A percentile compares a stretch with the other conserved stretches of the same genome.
Conservation (phyloP, 164 flowering plant genomes). For the Cinnamomum micranthum region DNA sequence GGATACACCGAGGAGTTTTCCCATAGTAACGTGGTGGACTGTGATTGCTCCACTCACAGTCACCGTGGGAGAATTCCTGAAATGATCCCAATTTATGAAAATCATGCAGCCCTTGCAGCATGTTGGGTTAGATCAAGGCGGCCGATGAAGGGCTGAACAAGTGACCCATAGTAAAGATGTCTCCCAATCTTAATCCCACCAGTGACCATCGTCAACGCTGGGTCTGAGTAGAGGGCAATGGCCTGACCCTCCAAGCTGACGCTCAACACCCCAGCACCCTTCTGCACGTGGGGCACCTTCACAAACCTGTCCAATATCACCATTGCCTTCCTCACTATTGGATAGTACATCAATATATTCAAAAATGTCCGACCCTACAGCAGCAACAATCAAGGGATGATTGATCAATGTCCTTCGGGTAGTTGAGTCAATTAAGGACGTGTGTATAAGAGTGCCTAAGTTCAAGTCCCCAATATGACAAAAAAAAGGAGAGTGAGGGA, state of each 20-base stretch:
- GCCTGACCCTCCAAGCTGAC: conserved; percentile 64
- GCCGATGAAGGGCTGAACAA: conserved; percentile 31
- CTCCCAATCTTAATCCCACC: conserved; percentile 46
- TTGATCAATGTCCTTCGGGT: neutral
- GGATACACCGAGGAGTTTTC: too few relatives aligned
- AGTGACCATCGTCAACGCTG: conserved; percentile 17
- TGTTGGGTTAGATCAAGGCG: conserved; percentile 36
- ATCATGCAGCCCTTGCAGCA: neutral
- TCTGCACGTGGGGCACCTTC: conserved; percentile 2
- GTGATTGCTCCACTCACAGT: too few relatives aligned
- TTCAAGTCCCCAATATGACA: neutral
- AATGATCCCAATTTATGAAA: neutral
- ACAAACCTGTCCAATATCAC: conserved; percentile 24
- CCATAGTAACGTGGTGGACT: too few relatives aligned
- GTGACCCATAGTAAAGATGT: conserved; percentile 43
- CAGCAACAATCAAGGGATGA: neutral
- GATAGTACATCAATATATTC: conserved; percentile 22
- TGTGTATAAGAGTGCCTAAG: neutral
- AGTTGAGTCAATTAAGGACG: neutral
- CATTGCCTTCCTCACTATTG: conserved; percentile 32
- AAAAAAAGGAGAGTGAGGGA: neutral
- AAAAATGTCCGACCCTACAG: conserved; percentile 24
- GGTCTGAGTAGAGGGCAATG: conserved; percentile 40
- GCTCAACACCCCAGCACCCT: conserved; percentile 35
- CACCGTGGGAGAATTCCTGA: rapidly evolving